These are phyloP conservation scores for Leccinum pellstonianum DNA, from an alignment of 768 basidiomycete species.

Conservation along the genomic window DNA sequence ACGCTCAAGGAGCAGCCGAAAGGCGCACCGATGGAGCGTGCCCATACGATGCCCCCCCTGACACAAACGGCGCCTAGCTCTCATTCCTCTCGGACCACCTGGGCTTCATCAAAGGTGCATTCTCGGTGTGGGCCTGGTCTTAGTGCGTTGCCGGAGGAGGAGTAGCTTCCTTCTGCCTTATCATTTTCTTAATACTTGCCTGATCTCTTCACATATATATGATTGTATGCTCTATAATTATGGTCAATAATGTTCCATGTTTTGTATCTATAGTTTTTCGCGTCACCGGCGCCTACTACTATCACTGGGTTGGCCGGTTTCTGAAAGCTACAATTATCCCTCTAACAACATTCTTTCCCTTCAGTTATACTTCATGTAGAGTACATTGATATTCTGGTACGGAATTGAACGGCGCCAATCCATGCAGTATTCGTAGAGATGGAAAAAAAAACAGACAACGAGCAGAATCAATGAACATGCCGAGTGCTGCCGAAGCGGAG, in stretches of 20 bases:
- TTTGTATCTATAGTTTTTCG: background rate
- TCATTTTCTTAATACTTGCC: background rate
- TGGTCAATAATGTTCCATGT: background rate
- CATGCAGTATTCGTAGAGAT: no score
- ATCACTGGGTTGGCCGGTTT: no score
- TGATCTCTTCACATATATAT: background rate
- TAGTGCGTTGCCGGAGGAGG: constrained; percentile 4
- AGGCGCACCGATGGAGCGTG: constrained; percentile 9
- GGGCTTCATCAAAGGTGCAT: background rate
- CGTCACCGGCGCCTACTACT: no score
- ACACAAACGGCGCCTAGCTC: background rate
- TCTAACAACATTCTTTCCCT: no score
- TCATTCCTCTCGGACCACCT: background rate
- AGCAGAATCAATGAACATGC: no score
- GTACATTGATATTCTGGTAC: no score
- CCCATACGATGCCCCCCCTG: constrained; percentile 19
- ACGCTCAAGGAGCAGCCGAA: constrained; percentile 3
- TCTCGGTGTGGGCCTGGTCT: constrained; percentile 3
- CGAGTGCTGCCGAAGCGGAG: no score
- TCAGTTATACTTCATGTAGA: no score
- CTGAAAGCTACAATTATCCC: no score
- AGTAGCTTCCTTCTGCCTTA: constrained; percentile 1
- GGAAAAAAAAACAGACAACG: no score
- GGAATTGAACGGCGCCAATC: no score
- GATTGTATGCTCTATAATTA: constrained; percentile 6